Evolutionary conservation across 805 yeast species (phyloP), one percentile per base, ranked within the genome.

Genomic region (Jamesozyma lodderae): DNA sequence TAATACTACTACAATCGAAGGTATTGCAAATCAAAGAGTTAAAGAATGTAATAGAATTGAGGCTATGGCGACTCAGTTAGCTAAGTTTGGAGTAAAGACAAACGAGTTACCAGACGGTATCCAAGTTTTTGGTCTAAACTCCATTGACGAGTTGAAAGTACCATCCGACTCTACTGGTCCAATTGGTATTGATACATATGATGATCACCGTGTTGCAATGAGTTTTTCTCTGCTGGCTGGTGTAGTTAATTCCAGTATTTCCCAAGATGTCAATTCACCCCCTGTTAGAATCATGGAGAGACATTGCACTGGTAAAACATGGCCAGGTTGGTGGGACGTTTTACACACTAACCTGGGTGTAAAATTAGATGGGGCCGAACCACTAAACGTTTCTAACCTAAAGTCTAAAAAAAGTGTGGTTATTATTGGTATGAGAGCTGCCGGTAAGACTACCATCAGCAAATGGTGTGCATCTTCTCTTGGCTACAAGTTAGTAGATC

Each of bases 291-390:
- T 92, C 42, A 76, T 80, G 48, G 96, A 90, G 55, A 77, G 96
- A 63, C 75, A 81, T 19, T 86, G 96, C 57, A 94, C 96, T 1
- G 94, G 90, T 41, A 92, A 92, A 66, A 92, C 98, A 0, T 92
- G 98, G 98, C 98, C 98, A 16, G 97, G 96, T 27, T 92, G 98
- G 98, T 92, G 98, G 98, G 98, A 92, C 63, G 73, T 79, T 25
- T 67, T 92, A 45, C 87, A 79, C 56, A 72, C 81, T 35, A 63
- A 70, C 34, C 75, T 92, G 51, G 72, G 77, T 16, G 81, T 75
- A 19, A 52, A 61, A 9, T 60, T 92, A 26, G 81, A 77, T 51
- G 98, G 98, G 19, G 69, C 68, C 49, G 94, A 83, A 53, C 70
- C 73, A 5, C 36, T 36, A 19, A 36, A 40, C n/a, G 33, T 23